phyloP scores from a whole-genome alignment of 2,329 filamentous ascomycete species.

The Monosporascus sp. region DNA sequence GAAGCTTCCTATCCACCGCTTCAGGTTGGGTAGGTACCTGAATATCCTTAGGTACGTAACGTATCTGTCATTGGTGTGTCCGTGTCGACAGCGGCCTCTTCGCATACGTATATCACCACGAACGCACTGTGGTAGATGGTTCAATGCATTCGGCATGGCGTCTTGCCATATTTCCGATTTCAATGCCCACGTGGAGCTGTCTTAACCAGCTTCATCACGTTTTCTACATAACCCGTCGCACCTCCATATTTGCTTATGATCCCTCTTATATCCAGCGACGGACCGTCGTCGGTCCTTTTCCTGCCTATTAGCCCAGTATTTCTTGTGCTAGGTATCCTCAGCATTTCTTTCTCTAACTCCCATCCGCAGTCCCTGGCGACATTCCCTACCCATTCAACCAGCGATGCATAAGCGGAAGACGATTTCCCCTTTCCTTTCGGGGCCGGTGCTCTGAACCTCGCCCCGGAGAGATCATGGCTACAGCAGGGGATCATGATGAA shows the following conservation, averaged over 20 bases:
- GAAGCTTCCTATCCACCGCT: no score
- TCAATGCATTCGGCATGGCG: no score
- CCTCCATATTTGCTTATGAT: constrained; percentile 49
- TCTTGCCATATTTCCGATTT: not conserved
- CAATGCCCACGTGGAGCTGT: constrained; percentile 35
- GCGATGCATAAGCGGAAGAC: constrained; percentile 72
- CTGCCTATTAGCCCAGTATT: constrained; percentile 79
- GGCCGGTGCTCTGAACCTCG: constrained; percentile 61
- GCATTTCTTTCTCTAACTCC: constrained; percentile 72
- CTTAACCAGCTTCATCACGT: constrained; percentile 57
- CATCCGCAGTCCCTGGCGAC: constrained; percentile 71
- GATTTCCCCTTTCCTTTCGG: constrained; percentile 44
- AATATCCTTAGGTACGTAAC: no score
- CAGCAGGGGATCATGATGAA: constrained; percentile 96
- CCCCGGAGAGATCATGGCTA: constrained; percentile 78
- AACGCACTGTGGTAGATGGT: no score
- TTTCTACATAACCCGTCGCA: constrained; percentile 53
- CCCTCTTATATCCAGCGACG: constrained; percentile 34
- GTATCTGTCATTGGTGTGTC: no score
- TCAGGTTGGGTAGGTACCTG: no score
- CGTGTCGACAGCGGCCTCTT: no score
- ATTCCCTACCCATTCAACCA: constrained; percentile 71
- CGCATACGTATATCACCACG: no score
- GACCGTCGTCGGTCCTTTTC: constrained; percentile 22
- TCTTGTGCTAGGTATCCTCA: constrained; percentile 87